Evolutionary conservation across 2,329 filamentous ascomycete species (phyloP).

Genomic region (Alternaria triticimaculans): DNA sequence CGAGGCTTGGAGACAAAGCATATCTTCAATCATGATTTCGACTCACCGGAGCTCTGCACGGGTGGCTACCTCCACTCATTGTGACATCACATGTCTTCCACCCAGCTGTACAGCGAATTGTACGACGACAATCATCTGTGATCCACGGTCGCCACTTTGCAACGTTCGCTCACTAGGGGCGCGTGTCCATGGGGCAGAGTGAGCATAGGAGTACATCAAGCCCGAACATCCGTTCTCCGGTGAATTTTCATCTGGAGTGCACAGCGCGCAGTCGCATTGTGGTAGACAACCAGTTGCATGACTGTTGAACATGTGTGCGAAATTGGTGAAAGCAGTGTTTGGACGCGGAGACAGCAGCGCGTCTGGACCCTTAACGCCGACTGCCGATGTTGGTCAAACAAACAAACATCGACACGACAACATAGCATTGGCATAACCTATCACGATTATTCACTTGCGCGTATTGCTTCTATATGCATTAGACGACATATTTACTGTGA

Average conservation of each 20-base stretch:
- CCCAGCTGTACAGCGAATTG: background rate
- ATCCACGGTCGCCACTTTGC: background rate
- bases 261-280: background rate
- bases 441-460: background rate
- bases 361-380: conserved; percentile 20
- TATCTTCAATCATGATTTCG: background rate
- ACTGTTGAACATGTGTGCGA: background rate
- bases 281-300: background rate
- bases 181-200: background rate
- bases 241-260: background rate
- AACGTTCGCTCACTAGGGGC: background rate
- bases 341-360: conserved; percentile 1
- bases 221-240: background rate
- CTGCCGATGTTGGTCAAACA: conserved; percentile 29
- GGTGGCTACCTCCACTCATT: background rate
- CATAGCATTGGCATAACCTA: conserved; percentile 12
- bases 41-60: background rate
- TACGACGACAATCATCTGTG: background rate
- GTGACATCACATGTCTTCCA: background rate
- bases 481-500: conserved; percentile 27
- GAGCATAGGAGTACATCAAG: background rate
- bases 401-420: conserved; percentile 6
- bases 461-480: conserved; percentile 21
- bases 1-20: background rate
- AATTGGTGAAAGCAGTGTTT: background rate